These are phyloP conservation scores for Coffea canephora DNA, from an alignment of 257 asterid species.

Conservation along the genomic window DNA sequence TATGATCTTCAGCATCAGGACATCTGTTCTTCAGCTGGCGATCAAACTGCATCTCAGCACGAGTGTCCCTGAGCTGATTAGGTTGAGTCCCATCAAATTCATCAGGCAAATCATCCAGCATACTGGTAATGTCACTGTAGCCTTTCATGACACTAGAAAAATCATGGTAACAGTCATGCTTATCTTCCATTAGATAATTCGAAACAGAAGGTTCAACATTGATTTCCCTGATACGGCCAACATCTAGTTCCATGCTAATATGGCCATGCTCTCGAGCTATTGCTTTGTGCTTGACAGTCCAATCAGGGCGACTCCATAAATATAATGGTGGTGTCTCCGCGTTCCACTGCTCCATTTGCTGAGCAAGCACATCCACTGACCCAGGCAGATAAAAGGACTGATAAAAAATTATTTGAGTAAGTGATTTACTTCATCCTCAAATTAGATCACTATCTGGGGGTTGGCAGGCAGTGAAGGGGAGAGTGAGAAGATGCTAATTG, in stretches of 20 bases:
- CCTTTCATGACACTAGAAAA: conserved; percentile 41
- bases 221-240: background rate
- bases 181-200: conserved; percentile 50
- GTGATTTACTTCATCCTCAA: background rate
- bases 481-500: background rate
- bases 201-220: conserved; percentile 15
- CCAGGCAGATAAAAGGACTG: conserved; percentile 84
- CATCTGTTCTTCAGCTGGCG: background rate
- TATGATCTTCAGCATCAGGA: background rate
- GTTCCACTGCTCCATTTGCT: conserved; percentile 65
- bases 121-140: conserved; percentile 33
- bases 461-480: background rate
- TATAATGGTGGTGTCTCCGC: conserved; percentile 51
- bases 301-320: conserved; percentile 72
- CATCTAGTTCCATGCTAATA: conserved; percentile 17
- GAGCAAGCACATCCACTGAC: conserved; percentile 47
- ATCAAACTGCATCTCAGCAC: conserved; percentile 2
- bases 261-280: conserved; percentile 50
- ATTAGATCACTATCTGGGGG: background rate
- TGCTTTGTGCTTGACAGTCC: conserved; percentile 49
- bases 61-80: background rate
- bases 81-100: conserved; percentile 16
- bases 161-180: conserved; percentile 44
- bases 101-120: conserved; percentile 45
- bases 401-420: background rate